A percentile compares a stretch with the other conserved stretches of the same genome.
Conservation (phyloP, 352 stramenopile genomes). For the Globisporangium canariense region DNA sequence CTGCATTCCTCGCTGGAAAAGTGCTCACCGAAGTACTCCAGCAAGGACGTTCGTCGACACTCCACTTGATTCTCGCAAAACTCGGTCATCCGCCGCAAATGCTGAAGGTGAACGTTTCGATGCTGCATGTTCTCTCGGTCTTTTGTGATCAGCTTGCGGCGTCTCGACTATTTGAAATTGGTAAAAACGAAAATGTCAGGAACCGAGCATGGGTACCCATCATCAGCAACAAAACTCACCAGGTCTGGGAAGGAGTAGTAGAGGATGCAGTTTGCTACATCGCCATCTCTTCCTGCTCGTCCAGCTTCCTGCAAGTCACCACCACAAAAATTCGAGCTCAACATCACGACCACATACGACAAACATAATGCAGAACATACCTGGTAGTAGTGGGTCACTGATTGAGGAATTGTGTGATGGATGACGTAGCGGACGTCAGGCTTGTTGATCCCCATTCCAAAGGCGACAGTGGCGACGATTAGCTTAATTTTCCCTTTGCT, state of each 20-base stretch:
- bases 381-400: conserved; percentile 89
- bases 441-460: conserved; percentile 90
- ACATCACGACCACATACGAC: neutral
- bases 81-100: conserved; percentile 80
- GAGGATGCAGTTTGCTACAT: conserved; percentile 80
- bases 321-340: neutral
- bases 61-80: conserved; percentile 89
- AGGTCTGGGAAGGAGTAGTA: conserved; percentile 86
- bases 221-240: conserved; percentile 25
- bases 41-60: conserved; percentile 72
- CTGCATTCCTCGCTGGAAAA: conserved; percentile 72
- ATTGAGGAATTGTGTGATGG: conserved; percentile 86
- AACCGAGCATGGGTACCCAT: neutral
- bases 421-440: conserved; percentile 88
- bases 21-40: conserved; percentile 89
- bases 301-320: conserved; percentile 64
- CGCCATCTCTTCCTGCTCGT: conserved; percentile 75
- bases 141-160: conserved; percentile 76
- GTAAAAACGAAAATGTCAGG: neutral
- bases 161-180: conserved; percentile 34
- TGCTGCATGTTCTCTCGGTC: conserved; percentile 78
- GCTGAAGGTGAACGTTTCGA: conserved; percentile 77
- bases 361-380: conserved; percentile 23
- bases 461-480: conserved; percentile 85
- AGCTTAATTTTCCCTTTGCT: conserved; percentile 89